phyloP scores from a whole-genome alignment of 1,284 basidiomycete species.

The Sporisorium exsertum region DNA sequence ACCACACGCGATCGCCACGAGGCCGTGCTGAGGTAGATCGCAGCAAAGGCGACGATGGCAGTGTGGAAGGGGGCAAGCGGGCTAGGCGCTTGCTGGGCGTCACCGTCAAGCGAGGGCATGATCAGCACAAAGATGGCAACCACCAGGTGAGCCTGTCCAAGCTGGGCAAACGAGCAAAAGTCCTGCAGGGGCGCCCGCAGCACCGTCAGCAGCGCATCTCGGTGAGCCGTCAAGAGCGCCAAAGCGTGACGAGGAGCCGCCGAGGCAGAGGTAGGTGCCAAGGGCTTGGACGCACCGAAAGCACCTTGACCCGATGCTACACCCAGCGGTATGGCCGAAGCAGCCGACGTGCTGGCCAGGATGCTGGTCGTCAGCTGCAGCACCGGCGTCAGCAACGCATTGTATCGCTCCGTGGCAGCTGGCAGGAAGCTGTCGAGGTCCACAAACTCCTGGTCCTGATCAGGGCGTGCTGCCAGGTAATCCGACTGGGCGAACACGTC shows the following conservation, averaged over 20 bases:
- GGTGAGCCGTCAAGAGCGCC: constrained; percentile 81
- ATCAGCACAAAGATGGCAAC: constrained; percentile 78
- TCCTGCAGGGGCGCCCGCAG: constrained; percentile 79
- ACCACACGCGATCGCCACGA: constrained; percentile 76
- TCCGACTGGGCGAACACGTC: constrained; percentile 85
- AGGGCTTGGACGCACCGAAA: constrained; percentile 31
- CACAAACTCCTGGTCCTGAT: constrained; percentile 83
- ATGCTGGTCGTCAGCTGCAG: constrained; percentile 78
- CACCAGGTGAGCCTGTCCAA: constrained; percentile 80
- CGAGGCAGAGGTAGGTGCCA: constrained; percentile 38
- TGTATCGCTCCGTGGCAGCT: constrained; percentile 85
- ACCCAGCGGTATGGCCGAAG: constrained; percentile 6
- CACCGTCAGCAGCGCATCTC: constrained; percentile 82
- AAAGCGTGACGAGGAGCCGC: constrained; percentile 74
- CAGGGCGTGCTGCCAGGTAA: constrained; percentile 84
- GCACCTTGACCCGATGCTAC: constrained; percentile 73
- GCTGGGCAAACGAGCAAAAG: constrained; percentile 75
- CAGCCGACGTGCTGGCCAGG: constrained; percentile 71
- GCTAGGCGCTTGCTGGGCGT: constrained; percentile 77
- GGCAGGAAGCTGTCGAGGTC: constrained; percentile 88
- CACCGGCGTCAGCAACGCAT: constrained; percentile 86
- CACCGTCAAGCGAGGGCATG: constrained; percentile 78
- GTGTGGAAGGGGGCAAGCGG: constrained; percentile 74
- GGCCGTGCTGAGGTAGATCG: constrained; percentile 78
- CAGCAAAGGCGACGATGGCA: constrained; percentile 81